Conservation (phyloP, 164 flowering plant species). For the Sextonia rubra region DNA sequence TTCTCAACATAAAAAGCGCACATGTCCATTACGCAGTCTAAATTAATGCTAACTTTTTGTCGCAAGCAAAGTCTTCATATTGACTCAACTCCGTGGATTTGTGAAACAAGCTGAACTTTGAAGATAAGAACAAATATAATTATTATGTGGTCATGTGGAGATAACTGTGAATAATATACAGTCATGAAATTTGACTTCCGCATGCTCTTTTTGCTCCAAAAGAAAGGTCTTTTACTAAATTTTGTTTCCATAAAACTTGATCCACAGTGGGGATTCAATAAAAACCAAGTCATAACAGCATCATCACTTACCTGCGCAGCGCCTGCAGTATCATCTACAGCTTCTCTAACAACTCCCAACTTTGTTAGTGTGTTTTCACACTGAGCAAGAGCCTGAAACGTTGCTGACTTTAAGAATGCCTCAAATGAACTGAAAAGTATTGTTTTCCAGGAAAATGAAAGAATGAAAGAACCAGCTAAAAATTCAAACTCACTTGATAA, state of each 20-base stretch:
- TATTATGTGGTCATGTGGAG: neutral
- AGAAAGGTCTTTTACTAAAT: neutral
- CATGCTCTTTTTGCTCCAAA: neutral
- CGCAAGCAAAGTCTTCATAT: neutral
- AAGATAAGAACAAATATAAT: neutral
- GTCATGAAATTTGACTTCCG: neutral
- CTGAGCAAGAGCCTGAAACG: slow-evolving; percentile 89
- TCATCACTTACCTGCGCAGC: slow-evolving; percentile 71
- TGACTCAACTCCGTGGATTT: neutral
- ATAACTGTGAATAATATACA: neutral
- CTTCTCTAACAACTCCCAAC: slow-evolving; percentile 87
- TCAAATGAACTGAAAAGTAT: neutral
- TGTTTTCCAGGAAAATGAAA: neutral
- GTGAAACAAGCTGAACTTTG: neutral
- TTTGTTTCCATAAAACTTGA: neutral
- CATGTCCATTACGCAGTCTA: neutral
- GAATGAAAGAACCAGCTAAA: neutral
- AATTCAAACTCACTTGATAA: slow-evolving; percentile 62
- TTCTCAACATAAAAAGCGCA: neutral
- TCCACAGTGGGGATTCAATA: neutral
- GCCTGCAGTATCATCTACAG: slow-evolving; percentile 95
- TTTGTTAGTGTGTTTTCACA: slow-evolving; percentile 89
- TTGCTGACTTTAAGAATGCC: neutral
- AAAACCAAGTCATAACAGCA: neutral
- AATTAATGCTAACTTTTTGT: neutral